These are phyloP conservation scores for Ascochyta koolunga DNA, from an alignment of 2,329 filamentous ascomycete genomes.

Conservation along the genomic window DNA sequence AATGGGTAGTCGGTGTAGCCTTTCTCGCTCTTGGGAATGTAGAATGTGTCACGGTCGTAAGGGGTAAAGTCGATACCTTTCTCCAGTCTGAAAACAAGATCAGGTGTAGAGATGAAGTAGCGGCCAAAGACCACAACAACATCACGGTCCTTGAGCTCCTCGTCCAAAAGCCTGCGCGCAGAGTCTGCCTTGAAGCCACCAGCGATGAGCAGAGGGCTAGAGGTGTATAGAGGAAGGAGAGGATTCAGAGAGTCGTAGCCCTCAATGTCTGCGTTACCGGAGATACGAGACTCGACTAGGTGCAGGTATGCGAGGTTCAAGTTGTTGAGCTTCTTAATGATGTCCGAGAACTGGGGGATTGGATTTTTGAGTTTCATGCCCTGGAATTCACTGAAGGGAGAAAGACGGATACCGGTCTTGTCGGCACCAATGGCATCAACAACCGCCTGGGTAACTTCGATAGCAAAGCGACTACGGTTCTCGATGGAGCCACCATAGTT, in stretches of 20 bases:
- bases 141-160: conserved; percentile 53
- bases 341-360: conserved; percentile 66
- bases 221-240: conserved; percentile 30
- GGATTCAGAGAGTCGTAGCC: conserved; percentile 29
- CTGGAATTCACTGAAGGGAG: conserved; percentile 66
- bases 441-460: conserved; percentile 62
- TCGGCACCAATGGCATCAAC: conserved; percentile 61
- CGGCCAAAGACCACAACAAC: conserved; percentile 57
- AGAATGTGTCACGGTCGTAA: conserved; percentile 57
- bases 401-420: conserved; percentile 64
- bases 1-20: conserved; percentile 52
- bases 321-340: conserved; percentile 58
- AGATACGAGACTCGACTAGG: conserved; percentile 63
- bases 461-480: conserved; percentile 59
- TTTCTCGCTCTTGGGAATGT: conserved; percentile 41
- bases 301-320: conserved; percentile 58
- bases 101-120: conserved; percentile 57
- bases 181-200: conserved; percentile 51
- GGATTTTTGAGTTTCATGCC: conserved; percentile 67
- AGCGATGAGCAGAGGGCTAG: conserved; percentile 47
- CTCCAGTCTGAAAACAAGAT: conserved; percentile 54
- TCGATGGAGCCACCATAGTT: conserved; percentile 56
- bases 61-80: conserved; percentile 52
- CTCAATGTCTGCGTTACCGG: conserved; percentile 49
- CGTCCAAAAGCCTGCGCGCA: conserved; percentile 45